A percentile compares a stretch with the other conserved stretches of the same genome.
phyloP scores from a whole-genome alignment of 805 yeast species.

The Grigorovia transvaalensis region DNA sequence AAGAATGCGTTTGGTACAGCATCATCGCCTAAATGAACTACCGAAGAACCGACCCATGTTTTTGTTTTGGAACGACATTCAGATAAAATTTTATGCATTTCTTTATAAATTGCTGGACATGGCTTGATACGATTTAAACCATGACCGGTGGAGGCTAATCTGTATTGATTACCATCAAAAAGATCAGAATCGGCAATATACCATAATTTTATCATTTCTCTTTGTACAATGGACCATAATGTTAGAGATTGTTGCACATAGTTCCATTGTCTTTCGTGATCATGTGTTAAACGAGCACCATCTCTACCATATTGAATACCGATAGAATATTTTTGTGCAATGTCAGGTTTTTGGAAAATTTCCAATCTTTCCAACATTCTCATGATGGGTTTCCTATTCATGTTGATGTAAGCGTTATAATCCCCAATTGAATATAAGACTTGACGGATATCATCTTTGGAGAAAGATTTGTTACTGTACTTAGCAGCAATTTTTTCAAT shows the following conservation, averaged over 20 bases:
- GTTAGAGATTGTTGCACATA: slow-evolving; percentile 67
- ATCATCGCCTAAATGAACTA: slow-evolving; percentile 72
- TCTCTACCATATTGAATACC: slow-evolving; percentile 57
- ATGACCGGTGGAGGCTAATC: slow-evolving; percentile 65
- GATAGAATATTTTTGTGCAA: slow-evolving; percentile 34
- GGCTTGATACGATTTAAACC: slow-evolving; percentile 69
- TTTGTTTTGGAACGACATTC: slow-evolving; percentile 55
- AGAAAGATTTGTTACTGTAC: slow-evolving; percentile 34
- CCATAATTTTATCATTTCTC: slow-evolving; percentile 73
- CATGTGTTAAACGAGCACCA: slow-evolving; percentile 66
- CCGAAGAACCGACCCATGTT: slow-evolving; percentile 72
- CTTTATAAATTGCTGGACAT: slow-evolving; percentile 57
- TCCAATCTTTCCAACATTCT: slow-evolving; percentile 48
- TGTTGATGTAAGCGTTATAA: slow-evolving; percentile 58
- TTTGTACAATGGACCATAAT: slow-evolving; percentile 67
- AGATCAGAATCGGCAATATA: slow-evolving; percentile 65
- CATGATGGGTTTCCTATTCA: slow-evolving; percentile 58
- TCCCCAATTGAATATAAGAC: slow-evolving; percentile 71
- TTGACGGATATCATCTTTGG: slow-evolving; percentile 58
- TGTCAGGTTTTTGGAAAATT: slow-evolving; percentile 37
- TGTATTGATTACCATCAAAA: slow-evolving; percentile 44
- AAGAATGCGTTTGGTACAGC: slow-evolving; percentile 78
- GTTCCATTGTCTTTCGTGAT: slow-evolving; percentile 60
- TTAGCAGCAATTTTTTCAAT: slow-evolving; percentile 47
- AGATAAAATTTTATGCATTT: slow-evolving; percentile 59